These are phyloP conservation scores for Nitzschia putrida DNA, from an alignment of 108 stramenopile species.

Conservation along the genomic window DNA sequence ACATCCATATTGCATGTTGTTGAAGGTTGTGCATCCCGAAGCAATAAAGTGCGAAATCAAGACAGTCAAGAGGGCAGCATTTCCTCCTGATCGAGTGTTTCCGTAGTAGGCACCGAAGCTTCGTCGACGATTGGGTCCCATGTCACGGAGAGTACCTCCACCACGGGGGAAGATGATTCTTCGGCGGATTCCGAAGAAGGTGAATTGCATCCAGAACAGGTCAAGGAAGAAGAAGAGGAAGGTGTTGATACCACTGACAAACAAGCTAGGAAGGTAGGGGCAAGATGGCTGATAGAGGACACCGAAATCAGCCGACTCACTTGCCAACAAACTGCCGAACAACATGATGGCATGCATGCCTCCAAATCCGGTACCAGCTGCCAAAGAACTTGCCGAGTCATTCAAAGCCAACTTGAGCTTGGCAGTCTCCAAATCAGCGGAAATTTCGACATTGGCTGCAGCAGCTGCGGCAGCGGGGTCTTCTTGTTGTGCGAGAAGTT, in stretches of 20 bases:
- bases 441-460: conserved; percentile 4
- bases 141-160: conserved; percentile 29
- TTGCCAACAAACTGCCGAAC: conserved; percentile 76
- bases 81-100: conserved; percentile 51
- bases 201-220: conserved; percentile 81
- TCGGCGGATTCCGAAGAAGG: conserved; percentile 83
- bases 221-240: conserved; percentile 76
- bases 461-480: conserved; percentile 17
- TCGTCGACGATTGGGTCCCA: conserved; percentile 23
- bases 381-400: conserved; percentile 69
- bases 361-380: conserved; percentile 82
- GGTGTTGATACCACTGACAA: conserved; percentile 63
- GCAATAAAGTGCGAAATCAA: conserved; percentile 47
- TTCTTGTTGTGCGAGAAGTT: conserved; percentile 7
- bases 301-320: conserved; percentile 62
- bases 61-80: conserved; percentile 44
- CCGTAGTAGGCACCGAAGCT: conserved; percentile 46
- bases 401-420: conserved; percentile 76
- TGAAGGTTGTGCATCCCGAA: conserved; percentile 47
- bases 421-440: conserved; percentile 47
- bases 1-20: conserved; percentile 49
- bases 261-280: conserved; percentile 61
- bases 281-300: conserved; percentile 78
- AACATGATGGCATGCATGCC: conserved; percentile 77
- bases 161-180: conserved; percentile 53